These are phyloP conservation scores for Collybia sordida DNA, from an alignment of 768 basidiomycete species.

Conservation along the genomic window DNA sequence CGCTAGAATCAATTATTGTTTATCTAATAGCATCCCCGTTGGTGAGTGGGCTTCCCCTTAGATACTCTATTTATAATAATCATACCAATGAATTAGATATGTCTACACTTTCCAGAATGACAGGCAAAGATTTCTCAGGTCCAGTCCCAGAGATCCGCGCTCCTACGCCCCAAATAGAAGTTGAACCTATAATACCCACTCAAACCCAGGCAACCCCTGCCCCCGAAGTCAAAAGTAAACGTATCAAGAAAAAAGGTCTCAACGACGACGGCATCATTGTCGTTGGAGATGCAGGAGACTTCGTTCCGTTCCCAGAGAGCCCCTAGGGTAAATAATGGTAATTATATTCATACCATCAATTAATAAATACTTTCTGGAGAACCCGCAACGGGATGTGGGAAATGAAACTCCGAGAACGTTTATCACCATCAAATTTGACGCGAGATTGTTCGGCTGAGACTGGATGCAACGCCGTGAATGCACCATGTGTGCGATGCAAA, in stretches of 20 bases:
- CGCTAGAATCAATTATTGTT: constrained; percentile 68
- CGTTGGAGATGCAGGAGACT: constrained; percentile 34
- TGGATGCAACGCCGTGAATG: no score
- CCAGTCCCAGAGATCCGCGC: constrained; percentile 68
- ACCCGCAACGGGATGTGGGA: no score
- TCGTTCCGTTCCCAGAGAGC: constrained; percentile 20
- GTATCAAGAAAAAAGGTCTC: constrained; percentile 22
- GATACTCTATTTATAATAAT: neutral
- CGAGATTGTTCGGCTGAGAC: no score
- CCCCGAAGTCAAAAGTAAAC: constrained; percentile 14
- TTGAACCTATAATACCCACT: constrained; percentile 13
- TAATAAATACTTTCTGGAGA: no score
- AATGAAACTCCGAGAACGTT: no score
- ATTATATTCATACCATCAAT: no score
- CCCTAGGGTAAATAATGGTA: constrained; percentile 1
- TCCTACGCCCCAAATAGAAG: constrained; percentile 31
- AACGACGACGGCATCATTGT: constrained; percentile 34
- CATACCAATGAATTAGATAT: constrained; percentile 51
- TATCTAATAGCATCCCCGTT: constrained; percentile 76
- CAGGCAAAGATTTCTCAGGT: constrained; percentile 83
- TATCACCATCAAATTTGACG: no score
- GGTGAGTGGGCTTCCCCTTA: constrained; percentile 43
- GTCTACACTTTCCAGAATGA: constrained; percentile 71
- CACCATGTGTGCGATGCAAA: no score
- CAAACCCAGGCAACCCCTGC: constrained; percentile 11